phyloP scores from a whole-genome alignment of 768 basidiomycete genomes.

The Pholiota microspora region DNA sequence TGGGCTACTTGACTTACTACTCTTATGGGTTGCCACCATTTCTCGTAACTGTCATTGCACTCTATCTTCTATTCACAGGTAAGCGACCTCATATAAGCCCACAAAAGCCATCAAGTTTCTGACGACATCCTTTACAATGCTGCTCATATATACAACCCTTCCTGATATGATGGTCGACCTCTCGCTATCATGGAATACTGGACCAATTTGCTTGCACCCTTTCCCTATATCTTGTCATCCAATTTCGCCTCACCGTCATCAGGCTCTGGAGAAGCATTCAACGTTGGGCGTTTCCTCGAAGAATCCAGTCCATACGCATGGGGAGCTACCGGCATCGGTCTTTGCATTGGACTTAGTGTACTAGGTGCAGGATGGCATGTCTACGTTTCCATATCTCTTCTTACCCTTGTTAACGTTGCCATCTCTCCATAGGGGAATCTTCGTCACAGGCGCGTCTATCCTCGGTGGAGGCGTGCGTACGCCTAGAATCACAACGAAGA shows the following conservation, averaged over 20 bases:
- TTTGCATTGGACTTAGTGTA: conserved; percentile 92
- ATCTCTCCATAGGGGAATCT: conserved; percentile 98
- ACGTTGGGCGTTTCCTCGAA: conserved; percentile 90
- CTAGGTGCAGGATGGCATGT: conserved; percentile 93
- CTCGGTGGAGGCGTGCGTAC: conserved; percentile 93
- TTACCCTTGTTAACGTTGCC: conserved; percentile 6
- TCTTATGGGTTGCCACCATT: conserved; percentile 69
- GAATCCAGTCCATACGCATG: conserved; percentile 93
- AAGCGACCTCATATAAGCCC: conserved; percentile 18
- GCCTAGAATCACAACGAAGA: conserved; percentile 95
- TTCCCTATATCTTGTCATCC: too few relatives aligned
- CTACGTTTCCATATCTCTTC: neutral
- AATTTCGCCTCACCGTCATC: neutral
- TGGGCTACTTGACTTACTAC: conserved; percentile 60
- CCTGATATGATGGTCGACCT: neutral
- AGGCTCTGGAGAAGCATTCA: conserved; percentile 92
- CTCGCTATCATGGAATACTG: neutral
- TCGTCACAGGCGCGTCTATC: conserved; percentile 95
- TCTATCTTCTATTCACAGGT: conserved; percentile 94
- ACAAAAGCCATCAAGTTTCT: neutral
- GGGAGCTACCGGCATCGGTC: conserved; percentile 86
- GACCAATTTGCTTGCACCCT: neutral
- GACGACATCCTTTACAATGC: neutral
- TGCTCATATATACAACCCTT: neutral
- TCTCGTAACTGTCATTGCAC: conserved; percentile 59